phyloP scores from a whole-genome alignment of 2,329 filamentous ascomycete genomes.

The Amauroascus niger region DNA sequence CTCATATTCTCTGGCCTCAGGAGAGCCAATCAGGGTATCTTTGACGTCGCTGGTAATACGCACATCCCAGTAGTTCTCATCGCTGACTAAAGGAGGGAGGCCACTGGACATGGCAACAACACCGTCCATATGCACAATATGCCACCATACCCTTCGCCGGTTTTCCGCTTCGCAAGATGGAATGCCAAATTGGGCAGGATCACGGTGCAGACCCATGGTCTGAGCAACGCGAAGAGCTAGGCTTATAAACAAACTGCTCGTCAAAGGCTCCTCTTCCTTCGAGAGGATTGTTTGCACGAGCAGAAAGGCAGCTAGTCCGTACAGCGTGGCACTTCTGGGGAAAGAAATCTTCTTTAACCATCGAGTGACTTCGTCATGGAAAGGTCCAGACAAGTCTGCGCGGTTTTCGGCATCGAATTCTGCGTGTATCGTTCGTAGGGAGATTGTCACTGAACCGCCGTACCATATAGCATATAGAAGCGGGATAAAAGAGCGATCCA shows the following conservation, averaged over 20 bases:
- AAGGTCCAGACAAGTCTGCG: slow-evolving; percentile 30
- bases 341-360: slow-evolving; percentile 38
- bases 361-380: slow-evolving; percentile 36
- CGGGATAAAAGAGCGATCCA: slow-evolving; percentile 37
- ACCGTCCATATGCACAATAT: slow-evolving; percentile 42
- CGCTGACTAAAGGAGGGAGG: slow-evolving; percentile 39
- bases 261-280: slow-evolving; percentile 42
- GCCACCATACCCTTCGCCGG: slow-evolving; percentile 41
- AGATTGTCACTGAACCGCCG: slow-evolving; percentile 39
- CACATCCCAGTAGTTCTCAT: slow-evolving; percentile 43
- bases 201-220: slow-evolving; percentile 41
- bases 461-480: slow-evolving; percentile 42
- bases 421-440: slow-evolving; percentile 33
- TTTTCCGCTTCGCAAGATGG: slow-evolving; percentile 38
- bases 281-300: slow-evolving; percentile 40
- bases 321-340: slow-evolving; percentile 37
- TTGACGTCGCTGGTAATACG: slow-evolving; percentile 40
- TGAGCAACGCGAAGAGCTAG: slow-evolving; percentile 41
- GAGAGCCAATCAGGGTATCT: slow-evolving; percentile 35
- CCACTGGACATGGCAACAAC: slow-evolving; percentile 43
- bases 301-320: slow-evolving; percentile 40
- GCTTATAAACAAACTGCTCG: slow-evolving; percentile 41
- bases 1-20: slow-evolving; percentile 32
- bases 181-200: slow-evolving; percentile 41
- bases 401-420: slow-evolving; percentile 33